phyloP scores from a whole-genome alignment of 345 rosid genomes.

The Ceriops zippeliana region DNA sequence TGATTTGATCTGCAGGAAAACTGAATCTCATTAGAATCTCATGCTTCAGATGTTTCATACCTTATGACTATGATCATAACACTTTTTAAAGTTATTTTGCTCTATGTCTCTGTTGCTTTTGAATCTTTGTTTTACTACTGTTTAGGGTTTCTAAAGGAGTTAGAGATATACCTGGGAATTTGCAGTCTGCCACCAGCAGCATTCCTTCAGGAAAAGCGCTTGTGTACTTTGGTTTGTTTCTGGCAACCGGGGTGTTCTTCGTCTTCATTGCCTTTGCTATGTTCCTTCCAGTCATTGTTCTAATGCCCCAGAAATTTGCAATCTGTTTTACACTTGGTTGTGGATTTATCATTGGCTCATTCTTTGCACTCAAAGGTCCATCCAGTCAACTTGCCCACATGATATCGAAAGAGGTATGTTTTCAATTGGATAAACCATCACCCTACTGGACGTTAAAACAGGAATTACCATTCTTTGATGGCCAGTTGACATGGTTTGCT shows the following conservation, averaged over 20 bases:
- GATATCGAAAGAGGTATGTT: slow-evolving; percentile 76
- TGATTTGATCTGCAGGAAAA: too few species aligned
- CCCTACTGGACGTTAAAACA: not conserved
- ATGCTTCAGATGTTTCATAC: too few species aligned
- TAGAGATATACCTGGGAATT: slow-evolving; percentile 71
- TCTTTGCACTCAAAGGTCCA: slow-evolving; percentile 90
- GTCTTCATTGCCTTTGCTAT: slow-evolving; percentile 76
- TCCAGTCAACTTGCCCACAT: slow-evolving; percentile 71
- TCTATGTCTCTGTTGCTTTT: too few species aligned
- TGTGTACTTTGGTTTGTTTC: slow-evolving; percentile 77
- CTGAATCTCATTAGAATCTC: too few species aligned
- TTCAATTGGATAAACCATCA: not conserved
- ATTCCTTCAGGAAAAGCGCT: slow-evolving; percentile 90
- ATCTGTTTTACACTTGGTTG: slow-evolving; percentile 92
- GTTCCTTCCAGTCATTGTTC: slow-evolving; percentile 89
- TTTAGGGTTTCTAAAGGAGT: slow-evolving; percentile 90
- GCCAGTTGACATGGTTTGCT: not conserved
- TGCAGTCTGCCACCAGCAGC: slow-evolving; percentile 82
- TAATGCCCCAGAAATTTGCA: slow-evolving; percentile 95
- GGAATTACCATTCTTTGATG: not conserved
- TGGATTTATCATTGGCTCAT: slow-evolving; percentile 73
- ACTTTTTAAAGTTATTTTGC: too few species aligned
- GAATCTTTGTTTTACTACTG: not conserved
- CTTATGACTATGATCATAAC: too few species aligned
- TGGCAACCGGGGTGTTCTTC: slow-evolving; percentile 79